Evolutionary conservation across 495 filamentous ascomycete species (phyloP), one percentile per base, ranked within the genome.

Genomic region (Penicillium paxilli): DNA sequence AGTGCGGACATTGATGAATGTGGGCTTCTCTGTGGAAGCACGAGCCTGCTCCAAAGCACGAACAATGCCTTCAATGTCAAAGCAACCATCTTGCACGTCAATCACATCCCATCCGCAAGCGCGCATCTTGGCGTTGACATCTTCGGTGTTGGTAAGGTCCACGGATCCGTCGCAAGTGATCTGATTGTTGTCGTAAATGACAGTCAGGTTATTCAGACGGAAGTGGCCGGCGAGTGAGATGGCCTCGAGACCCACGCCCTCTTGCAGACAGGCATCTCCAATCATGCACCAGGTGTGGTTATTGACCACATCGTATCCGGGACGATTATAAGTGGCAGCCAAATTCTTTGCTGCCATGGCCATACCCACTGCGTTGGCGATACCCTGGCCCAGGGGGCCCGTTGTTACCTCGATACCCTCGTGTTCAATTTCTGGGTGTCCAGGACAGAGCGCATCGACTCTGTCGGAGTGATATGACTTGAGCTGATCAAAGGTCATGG

Each of bases 351-450:
- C 68, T 1, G 81, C 81, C 65, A 83, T 80, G 11, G 81, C 81
- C 32, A 83, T 55, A 16, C 81, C 81, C 10, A 83, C 81, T 0
- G 81, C 78, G 55, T 83, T 84, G 2, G 80, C 77, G 23, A 83
- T 69, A 11, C 81, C 81, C 60, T 83, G 81, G 2, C 81, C 81
- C 3, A 84, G 65, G 1, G 81, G 81, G 1, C 81, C 81, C 0
- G 81, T 86, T 1, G 83, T 87, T 1, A 87, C 80, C 62, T 86
- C 83, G 47, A 87, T 77, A 6, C 81, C 83, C 12, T 78, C 74
- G 37, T 79, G 71, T 52, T 86, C 83, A 38, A 84, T 83, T 57
- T 87, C 83, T 0, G 83, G 83, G 53, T 87, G 83, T 1, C 79
- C 83, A 28, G 79, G 83, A 46, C 78, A 83, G 1, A 83, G 57